phyloP scores from a whole-genome alignment of 257 asterid species.

The Misopates orontium region DNA sequence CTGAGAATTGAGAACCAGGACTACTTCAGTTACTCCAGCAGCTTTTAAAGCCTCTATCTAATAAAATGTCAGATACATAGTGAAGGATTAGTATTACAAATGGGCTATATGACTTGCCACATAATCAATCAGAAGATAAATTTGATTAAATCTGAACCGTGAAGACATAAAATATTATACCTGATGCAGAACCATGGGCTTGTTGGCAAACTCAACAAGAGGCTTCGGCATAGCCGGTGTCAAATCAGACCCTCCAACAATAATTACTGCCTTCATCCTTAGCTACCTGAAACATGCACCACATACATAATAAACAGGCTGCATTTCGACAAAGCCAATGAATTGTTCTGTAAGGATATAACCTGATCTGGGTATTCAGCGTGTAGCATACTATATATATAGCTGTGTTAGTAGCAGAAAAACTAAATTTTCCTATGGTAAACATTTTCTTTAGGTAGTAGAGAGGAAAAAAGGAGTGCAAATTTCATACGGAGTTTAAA shows the following conservation, averaged over 20 bases:
- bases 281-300: conserved; percentile 29
- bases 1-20: conserved; percentile 91
- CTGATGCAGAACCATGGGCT: conserved; percentile 99
- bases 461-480: too few relatives aligned
- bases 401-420: conserved; percentile 16
- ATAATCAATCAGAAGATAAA: background rate
- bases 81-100: background rate
- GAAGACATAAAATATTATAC: conserved; percentile 38
- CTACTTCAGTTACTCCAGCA: conserved; percentile 92
- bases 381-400: conserved; percentile 10
- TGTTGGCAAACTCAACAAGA: conserved; percentile 90
- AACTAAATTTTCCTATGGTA: background rate
- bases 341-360: conserved; percentile 11
- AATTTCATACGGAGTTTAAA: background rate
- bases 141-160: too few relatives aligned
- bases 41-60: conserved; percentile 94
- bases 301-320: conserved; percentile 47
- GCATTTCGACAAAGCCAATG: conserved; percentile 32
- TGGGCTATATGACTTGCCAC: background rate
- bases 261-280: conserved; percentile 93
- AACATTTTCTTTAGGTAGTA: conserved; percentile 13
- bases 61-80: conserved; percentile 15
- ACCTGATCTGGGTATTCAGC: conserved; percentile 15
- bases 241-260: conserved; percentile 91
- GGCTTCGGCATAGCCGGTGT: conserved; percentile 90